Conservation (phyloP, 352 stramenopile species). For the Thraustotheca clavata region DNA sequence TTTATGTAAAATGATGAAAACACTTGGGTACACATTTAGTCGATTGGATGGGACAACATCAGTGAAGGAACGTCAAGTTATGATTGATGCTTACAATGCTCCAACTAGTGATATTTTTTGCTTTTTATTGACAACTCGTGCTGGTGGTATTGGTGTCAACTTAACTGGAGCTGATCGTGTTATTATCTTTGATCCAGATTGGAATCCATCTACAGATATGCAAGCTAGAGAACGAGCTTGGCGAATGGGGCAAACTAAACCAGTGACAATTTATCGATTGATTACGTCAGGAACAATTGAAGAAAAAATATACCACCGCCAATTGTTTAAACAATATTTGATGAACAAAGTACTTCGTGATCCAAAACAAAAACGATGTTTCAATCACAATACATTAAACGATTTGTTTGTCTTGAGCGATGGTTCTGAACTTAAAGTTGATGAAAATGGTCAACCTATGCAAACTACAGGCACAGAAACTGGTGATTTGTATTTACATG, state of each 20-base stretch:
- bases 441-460: conserved; percentile 30
- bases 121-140: conserved; percentile 77
- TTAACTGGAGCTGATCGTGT: conserved; percentile 94
- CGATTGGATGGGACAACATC: conserved; percentile 96
- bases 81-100: conserved; percentile 96
- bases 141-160: conserved; percentile 96
- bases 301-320: conserved; percentile 99
- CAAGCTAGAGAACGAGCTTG: conserved; percentile 97
- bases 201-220: conserved; percentile 96
- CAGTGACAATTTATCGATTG: conserved; percentile 84
- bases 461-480: conserved; percentile 79
- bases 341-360: conserved; percentile 96
- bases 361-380: conserved; percentile 93
- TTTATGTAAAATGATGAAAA: conserved; percentile 88
- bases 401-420: conserved; percentile 93
- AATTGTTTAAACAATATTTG: conserved; percentile 99
- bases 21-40: conserved; percentile 83
- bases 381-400: conserved; percentile 93
- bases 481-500: conserved; percentile 85
- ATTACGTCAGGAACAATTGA: conserved; percentile 98
- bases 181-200: conserved; percentile 98
- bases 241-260: conserved; percentile 87
- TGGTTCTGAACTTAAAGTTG: conserved; percentile 26
- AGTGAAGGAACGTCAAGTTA: conserved; percentile 85
- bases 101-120: conserved; percentile 66